Percentiles rank a stretch among this genome's conserved stretches.
Evolutionary conservation across 768 basidiomycete species (phyloP).

Genomic region (Termitomyces sp.): DNA sequence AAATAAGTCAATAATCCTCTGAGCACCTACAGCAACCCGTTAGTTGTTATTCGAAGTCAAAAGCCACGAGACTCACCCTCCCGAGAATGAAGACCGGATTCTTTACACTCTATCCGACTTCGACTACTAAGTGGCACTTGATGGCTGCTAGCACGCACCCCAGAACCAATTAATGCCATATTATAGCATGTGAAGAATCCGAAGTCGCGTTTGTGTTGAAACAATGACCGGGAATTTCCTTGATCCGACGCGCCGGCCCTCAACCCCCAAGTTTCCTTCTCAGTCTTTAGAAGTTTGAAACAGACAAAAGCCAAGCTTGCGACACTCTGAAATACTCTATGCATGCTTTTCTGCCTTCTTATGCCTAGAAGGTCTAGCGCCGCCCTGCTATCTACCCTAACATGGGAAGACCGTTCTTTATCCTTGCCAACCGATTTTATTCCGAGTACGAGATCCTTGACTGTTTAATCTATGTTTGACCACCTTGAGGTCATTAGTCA

Average conservation of each 20-base stretch:
- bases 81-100: conserved; percentile 18
- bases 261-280: neutral
- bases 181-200: neutral
- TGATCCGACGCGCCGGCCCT: neutral
- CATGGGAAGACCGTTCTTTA: neutral
- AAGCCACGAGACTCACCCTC: conserved; percentile 15
- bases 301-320: too few relatives aligned
- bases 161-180: neutral
- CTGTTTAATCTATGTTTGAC: neutral
- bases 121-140: neutral
- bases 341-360: neutral
- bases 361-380: too few relatives aligned
- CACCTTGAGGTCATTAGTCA: neutral
- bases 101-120: conserved; percentile 22
- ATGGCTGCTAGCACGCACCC: neutral
- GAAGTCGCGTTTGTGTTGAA: neutral
- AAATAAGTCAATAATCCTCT: conserved; percentile 41
- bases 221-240: neutral
- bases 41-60: neutral
- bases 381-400: neutral
- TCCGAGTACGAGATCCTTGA: neutral
- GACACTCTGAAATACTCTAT: neutral
- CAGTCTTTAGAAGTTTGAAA: neutral
- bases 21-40: conserved; percentile 34
- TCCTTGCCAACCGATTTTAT: conserved; percentile 2